Evolutionary conservation across 176 grass and related monocot genomes (phyloP).

Genomic region (Areca catechu): DNA sequence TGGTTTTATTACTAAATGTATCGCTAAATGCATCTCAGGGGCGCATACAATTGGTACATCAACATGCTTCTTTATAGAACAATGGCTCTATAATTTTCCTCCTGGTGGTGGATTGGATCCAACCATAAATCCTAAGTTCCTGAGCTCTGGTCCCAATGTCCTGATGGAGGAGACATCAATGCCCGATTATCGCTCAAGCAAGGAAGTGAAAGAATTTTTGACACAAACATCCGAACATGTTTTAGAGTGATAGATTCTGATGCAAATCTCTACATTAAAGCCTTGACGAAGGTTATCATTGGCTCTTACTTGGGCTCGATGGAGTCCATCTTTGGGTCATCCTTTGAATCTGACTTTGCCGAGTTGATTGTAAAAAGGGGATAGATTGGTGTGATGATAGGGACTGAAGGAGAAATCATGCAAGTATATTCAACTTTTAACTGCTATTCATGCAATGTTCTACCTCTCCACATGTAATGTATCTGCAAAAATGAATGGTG

Average conservation of each 20-base stretch:
- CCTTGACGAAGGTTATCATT: slow-evolving; percentile 46
- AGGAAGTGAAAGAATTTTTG: slow-evolving; percentile 50
- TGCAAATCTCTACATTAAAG: slow-evolving; percentile 59
- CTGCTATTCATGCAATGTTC: slow-evolving; percentile 2
- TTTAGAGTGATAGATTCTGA: slow-evolving; percentile 65
- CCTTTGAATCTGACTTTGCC: slow-evolving; percentile 60
- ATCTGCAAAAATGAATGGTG: too few species aligned
- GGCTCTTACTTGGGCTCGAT: slow-evolving; percentile 65
- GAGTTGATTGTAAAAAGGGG: slow-evolving; percentile 77
- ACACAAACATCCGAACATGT: slow-evolving; percentile 60
- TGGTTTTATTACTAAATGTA: too few species aligned
- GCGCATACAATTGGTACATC: slow-evolving; percentile 90
- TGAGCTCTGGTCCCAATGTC: slow-evolving; percentile 50
- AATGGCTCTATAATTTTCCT: slow-evolving; percentile 57
- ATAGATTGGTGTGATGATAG: slow-evolving; percentile 43
- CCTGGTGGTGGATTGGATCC: slow-evolving; percentile 38
- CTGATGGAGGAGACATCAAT: slow-evolving; percentile 50
- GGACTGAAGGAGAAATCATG: slow-evolving; percentile 41
- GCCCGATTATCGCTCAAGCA: slow-evolving; percentile 53
- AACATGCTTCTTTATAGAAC: slow-evolving; percentile 80
- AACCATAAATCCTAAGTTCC: slow-evolving; percentile 38
- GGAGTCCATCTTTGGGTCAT: slow-evolving; percentile 35
- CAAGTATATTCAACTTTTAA: slow-evolving; percentile 80
- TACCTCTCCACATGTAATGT: too few species aligned
- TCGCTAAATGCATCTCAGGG: slow-evolving; percentile 12